Evolutionary conservation across 208 protist species (phyloP).

Genomic region (Trypanosoma melophagium): DNA sequence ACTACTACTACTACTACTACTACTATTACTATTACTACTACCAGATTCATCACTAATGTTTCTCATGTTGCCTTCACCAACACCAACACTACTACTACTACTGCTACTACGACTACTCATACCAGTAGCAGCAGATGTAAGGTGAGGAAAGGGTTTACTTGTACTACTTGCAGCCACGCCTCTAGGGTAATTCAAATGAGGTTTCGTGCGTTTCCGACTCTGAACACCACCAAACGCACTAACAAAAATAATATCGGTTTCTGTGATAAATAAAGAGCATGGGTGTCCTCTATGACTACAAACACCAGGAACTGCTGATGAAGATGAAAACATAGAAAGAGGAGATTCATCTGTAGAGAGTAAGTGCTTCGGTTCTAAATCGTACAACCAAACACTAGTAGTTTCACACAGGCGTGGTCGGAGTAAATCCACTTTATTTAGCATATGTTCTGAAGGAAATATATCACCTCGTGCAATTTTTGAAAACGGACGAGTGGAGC

Average conservation of each 20-base stretch:
- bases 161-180: no score
- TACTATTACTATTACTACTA: conserved; percentile 1
- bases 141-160: no score
- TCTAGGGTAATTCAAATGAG: not conserved
- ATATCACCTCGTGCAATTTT: conserved; percentile 16
- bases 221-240: conserved; percentile 23
- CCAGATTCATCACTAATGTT: not conserved
- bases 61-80: not conserved
- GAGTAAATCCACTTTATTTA: conserved; percentile 12
- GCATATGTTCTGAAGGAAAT: conserved; percentile 10
- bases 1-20: not conserved
- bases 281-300: conserved; percentile 11
- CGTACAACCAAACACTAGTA: conserved; percentile 20
- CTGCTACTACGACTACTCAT: no score
- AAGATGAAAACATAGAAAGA: not conserved
- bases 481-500: not conserved
- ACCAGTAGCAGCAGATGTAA: no score
- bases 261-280: conserved; percentile 24
- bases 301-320: not conserved
- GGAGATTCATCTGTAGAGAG: not conserved
- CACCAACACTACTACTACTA: no score
- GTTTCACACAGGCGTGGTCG: conserved; percentile 4
- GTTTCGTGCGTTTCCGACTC: not conserved
- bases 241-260: conserved; percentile 26
- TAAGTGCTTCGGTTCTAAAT: conserved; percentile 17